These are phyloP conservation scores for Barbatosphaeria neglecta DNA, from an alignment of 495 filamentous ascomycete species.

Conservation along the genomic window DNA sequence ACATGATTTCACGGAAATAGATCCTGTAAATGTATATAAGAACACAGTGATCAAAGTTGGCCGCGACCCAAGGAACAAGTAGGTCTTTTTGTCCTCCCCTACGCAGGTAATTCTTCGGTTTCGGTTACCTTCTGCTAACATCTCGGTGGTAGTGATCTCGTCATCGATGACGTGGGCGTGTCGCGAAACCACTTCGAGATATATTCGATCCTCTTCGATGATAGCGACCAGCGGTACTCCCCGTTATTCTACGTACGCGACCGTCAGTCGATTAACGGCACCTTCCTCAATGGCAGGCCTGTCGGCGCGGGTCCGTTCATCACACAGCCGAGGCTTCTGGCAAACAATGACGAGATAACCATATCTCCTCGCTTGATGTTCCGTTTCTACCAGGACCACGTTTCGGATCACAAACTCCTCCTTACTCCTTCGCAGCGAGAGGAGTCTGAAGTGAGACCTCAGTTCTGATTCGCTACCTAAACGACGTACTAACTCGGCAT, in stretches of 20 bases:
- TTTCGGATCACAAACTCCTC: not conserved
- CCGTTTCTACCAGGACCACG: constrained; percentile 12
- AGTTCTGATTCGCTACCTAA: not conserved
- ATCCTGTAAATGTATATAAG: constrained; percentile 8
- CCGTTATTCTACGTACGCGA: constrained; percentile 53
- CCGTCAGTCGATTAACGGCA: constrained; percentile 44
- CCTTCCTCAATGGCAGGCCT: constrained; percentile 34
- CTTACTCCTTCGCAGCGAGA: constrained; percentile 8
- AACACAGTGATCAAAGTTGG: constrained; percentile 23
- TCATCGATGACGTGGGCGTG: constrained; percentile 29
- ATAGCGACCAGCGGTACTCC: constrained; percentile 18
- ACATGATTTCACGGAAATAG: not conserved
- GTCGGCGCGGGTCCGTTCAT: constrained; percentile 23
- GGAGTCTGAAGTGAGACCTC: constrained; percentile 14
- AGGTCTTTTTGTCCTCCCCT: constrained; percentile 3
- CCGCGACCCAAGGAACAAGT: constrained; percentile 19
- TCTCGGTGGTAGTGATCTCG: constrained; percentile 23
- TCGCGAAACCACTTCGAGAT: constrained; percentile 52
- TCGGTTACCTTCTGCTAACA: not conserved
- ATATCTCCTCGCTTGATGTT: constrained; percentile 26
- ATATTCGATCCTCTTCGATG: constrained; percentile 43
- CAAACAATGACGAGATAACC: constrained; percentile 41
- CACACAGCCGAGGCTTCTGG: constrained; percentile 35
- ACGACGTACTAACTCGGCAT: not conserved
- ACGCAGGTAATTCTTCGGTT: not conserved